A percentile compares a stretch with the other conserved stretches of the same genome.
These are phyloP conservation scores for Neopestalotiopsis sp. DNA, from an alignment of 2,329 filamentous ascomycete species.

Conservation along the genomic window DNA sequence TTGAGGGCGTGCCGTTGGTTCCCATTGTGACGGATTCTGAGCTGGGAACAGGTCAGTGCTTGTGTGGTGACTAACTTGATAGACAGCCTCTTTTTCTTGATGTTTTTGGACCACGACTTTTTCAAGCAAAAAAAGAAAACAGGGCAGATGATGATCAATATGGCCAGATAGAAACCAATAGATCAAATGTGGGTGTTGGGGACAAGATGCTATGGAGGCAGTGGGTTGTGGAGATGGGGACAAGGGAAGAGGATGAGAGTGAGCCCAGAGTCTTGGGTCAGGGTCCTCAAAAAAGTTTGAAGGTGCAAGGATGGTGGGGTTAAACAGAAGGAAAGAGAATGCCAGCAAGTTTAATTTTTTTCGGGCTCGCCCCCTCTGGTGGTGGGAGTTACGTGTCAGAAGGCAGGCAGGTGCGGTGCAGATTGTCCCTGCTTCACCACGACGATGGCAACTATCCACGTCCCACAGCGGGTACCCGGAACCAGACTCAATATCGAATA, in stretches of 20 bases:
- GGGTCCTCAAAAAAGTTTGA: not conserved
- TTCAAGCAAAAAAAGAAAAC: constrained; percentile 32
- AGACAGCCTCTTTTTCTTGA: constrained; percentile 13
- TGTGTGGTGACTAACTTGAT: not conserved
- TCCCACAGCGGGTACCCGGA: too few species aligned
- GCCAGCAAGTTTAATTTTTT: not conserved
- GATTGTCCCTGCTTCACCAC: too few species aligned
- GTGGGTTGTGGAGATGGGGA: constrained; percentile 1
- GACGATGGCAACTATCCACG: too few species aligned
- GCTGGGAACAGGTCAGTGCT: constrained; percentile 11
- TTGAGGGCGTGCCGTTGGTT: constrained; percentile 38
- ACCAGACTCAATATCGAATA: too few species aligned
- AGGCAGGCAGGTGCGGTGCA: not conserved
- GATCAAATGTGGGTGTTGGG: constrained; percentile 30
- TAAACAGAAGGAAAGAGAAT: not conserved
- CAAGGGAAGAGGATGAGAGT: constrained; percentile 4
- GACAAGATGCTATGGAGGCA: constrained; percentile 23
- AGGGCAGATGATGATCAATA: constrained; percentile 34
- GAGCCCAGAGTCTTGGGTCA: not conserved
- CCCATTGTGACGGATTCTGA: constrained; percentile 42
- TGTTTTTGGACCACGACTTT: constrained; percentile 24
- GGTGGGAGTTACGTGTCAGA: not conserved
- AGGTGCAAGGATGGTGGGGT: not conserved
- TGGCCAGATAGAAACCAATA: constrained; percentile 35
- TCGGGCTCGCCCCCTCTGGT: not conserved